These are phyloP conservation scores for Tricholoma furcatifolium DNA, from an alignment of 768 basidiomycete species.

Conservation along the genomic window DNA sequence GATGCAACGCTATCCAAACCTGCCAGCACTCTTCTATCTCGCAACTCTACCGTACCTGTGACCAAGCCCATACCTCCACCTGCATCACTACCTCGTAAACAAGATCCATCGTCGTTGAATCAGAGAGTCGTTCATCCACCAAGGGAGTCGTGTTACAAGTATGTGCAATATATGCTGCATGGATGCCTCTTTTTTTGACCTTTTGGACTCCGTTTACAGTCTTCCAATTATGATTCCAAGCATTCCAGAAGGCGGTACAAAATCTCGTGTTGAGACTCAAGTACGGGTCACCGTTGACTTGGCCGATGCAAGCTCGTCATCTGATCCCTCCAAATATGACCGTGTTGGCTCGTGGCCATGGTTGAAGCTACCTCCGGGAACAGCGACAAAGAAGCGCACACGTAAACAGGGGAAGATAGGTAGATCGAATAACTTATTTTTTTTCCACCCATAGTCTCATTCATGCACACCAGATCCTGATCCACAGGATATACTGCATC, in stretches of 20 bases:
- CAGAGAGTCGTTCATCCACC: constrained; percentile 69
- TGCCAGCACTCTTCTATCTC: constrained; percentile 26
- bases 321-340: constrained; percentile 66
- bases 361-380: constrained; percentile 76
- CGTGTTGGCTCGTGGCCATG: constrained; percentile 90
- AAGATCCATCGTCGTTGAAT: constrained; percentile 45
- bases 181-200: constrained; percentile 12
- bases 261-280: constrained; percentile 95
- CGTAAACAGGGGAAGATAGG: constrained; percentile 85
- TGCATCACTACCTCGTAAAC: constrained; percentile 54
- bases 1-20: constrained; percentile 25
- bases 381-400: constrained; percentile 81
- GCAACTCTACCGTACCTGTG: constrained; percentile 41
- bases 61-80: constrained; percentile 72
- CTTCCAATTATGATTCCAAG: constrained; percentile 82
- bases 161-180: constrained; percentile 23
- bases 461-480: constrained; percentile 52
- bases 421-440: constrained; percentile 25
- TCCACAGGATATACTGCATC: constrained; percentile 66
- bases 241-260: constrained; percentile 79
- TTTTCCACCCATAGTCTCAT: constrained; percentile 16
- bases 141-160: constrained; percentile 79
- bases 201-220: constrained; percentile 33
- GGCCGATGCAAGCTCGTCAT: constrained; percentile 63
- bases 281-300: constrained; percentile 82